Conservation (phyloP, 345 rosid species). For the Eucalyptus curtisii region DNA sequence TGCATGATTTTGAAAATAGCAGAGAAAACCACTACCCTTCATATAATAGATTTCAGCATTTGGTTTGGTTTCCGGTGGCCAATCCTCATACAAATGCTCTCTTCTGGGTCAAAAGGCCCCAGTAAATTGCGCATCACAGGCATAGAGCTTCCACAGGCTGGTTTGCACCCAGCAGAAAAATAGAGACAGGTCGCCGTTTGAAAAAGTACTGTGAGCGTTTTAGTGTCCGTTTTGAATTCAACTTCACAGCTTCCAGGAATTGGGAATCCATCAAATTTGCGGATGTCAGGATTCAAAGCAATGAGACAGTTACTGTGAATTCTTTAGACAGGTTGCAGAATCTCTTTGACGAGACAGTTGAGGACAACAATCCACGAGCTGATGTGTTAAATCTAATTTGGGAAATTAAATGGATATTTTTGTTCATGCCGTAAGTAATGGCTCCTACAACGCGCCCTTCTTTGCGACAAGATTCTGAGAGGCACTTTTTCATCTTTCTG, state of each 20-base stretch:
- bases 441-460: slow-evolving; percentile 13
- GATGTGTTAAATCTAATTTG: slow-evolving; percentile 5
- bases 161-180: no score
- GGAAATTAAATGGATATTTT: slow-evolving; percentile 6
- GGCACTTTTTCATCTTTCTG: slow-evolving; percentile 14
- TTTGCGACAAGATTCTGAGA: slow-evolving; percentile 35
- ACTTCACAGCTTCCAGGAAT: slow-evolving; percentile 15
- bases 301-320: slow-evolving; percentile 8
- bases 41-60: no score
- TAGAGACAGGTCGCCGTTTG: no score
- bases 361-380: slow-evolving; percentile 4
- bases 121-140: no score
- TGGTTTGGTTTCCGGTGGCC: no score
- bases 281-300: neutral
- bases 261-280: slow-evolving; percentile 10
- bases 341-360: slow-evolving; percentile 11
- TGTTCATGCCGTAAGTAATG: neutral
- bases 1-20: no score
- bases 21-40: no score
- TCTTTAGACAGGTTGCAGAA: slow-evolving; percentile 1
- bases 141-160: no score
- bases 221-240: neutral
- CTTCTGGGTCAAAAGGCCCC: no score
- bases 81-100: no score
- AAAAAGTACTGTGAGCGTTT: no score